Percentiles rank a stretch among this genome's conserved stretches.
Evolutionary conservation across 805 yeast genomes (phyloP).

Genomic region (Schizosaccharomyces cryophilus): DNA sequence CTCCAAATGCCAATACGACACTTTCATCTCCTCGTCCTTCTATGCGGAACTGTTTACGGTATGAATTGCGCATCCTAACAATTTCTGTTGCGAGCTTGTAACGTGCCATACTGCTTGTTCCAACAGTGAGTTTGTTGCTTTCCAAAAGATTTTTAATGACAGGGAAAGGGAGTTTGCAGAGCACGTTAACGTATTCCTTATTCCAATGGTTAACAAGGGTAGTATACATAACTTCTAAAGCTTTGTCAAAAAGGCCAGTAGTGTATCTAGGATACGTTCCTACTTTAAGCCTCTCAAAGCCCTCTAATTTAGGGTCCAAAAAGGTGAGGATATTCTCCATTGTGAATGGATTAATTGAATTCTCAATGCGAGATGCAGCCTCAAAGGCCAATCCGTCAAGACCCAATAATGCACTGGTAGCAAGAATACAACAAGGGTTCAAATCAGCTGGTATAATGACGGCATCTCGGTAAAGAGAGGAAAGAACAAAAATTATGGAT

Average conservation of each 20-base stretch:
- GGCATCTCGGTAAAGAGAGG: neutral
- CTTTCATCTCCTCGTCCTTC: constrained; percentile 10
- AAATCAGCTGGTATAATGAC: neutral
- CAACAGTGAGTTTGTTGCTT: constrained; percentile 10
- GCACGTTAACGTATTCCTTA: neutral
- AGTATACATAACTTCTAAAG: constrained; percentile 6
- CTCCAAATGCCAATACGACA: constrained; percentile 17
- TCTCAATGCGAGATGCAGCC: neutral
- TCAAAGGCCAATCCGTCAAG: neutral
- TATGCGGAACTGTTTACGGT: constrained; percentile 5
- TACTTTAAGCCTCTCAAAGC: constrained; percentile 1
- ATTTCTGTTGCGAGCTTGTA: constrained; percentile 14
- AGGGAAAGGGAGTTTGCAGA: constrained; percentile 12
- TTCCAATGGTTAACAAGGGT: constrained; percentile 3
- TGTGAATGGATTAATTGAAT: constrained; percentile 5
- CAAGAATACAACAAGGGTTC: neutral
- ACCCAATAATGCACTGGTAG: constrained; percentile 2
- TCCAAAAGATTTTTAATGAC: constrained; percentile 13
- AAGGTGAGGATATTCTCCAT: constrained; percentile 10
- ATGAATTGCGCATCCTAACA: constrained; percentile 10
- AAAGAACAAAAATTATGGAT: neutral
- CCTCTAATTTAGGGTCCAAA: constrained; percentile 7
- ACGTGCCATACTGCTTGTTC: constrained; percentile 12
- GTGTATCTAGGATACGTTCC: constrained; percentile 16
- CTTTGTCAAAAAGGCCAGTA: constrained; percentile 7